These are phyloP conservation scores for Ascochyta clinopodiicola DNA, from an alignment of 2,329 filamentous ascomycete species.

Conservation along the genomic window DNA sequence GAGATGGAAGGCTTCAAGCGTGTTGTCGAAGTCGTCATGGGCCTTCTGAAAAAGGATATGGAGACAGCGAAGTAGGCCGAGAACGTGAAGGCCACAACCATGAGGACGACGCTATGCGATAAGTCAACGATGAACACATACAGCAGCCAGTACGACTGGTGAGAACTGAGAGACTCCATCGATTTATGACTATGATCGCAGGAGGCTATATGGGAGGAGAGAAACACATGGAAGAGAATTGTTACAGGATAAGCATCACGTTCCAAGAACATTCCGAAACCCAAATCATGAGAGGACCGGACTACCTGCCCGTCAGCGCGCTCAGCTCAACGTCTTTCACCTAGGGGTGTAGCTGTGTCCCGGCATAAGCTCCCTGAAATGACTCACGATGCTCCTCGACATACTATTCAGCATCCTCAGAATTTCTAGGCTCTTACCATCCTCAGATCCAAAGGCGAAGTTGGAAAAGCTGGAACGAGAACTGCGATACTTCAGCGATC, in stretches of 20 bases:
- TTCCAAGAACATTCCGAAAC: neutral
- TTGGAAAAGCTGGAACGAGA: slow-evolving; percentile 27
- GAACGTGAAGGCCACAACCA: neutral
- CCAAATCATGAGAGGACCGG: neutral
- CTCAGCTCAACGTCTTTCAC: neutral
- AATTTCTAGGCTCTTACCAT: slow-evolving; percentile 63
- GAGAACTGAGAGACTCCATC: no score
- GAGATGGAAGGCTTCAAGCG: slow-evolving; percentile 87
- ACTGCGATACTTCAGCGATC: neutral
- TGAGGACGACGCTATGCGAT: neutral
- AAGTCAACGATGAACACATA: neutral
- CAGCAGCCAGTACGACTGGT: neutral
- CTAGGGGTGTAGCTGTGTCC: neutral
- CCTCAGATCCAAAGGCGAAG: slow-evolving; percentile 11
- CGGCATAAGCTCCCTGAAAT: slow-evolving; percentile 9
- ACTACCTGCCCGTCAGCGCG: neutral
- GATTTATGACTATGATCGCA: no score
- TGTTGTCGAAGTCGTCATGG: slow-evolving; percentile 72
- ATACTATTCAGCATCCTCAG: slow-evolving; percentile 62
- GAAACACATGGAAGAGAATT: neutral
- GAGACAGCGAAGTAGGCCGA: neutral
- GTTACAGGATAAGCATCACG: neutral
- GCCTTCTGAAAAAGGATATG: slow-evolving; percentile 2
- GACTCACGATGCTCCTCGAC: slow-evolving; percentile 60
- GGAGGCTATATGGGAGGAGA: neutral